phyloP scores from a whole-genome alignment of 1,139 yeast genomes.

The Yamadazyma jaroonii region DNA sequence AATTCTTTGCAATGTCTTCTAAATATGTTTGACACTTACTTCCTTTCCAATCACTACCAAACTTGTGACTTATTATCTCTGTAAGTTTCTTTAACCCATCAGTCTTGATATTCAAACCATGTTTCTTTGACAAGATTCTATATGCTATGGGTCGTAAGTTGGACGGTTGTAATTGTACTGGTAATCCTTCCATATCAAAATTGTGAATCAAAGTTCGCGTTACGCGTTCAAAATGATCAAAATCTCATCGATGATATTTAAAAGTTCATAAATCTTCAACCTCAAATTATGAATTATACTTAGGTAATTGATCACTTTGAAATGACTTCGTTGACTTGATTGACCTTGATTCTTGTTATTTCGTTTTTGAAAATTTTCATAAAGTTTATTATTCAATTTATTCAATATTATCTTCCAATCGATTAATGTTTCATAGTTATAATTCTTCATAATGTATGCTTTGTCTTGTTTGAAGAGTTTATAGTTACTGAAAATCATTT shows the following conservation, averaged over 20 bases:
- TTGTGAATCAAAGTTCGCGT: conserved; percentile 1
- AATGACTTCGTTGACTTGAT: conserved; percentile 3
- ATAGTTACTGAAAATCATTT: conserved; percentile 6
- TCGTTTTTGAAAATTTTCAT: conserved; percentile 9
- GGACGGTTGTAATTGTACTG: conserved; percentile 73
- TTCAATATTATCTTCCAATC: conserved; percentile 12
- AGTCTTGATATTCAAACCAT: conserved; percentile 85
- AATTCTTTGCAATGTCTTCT: conserved; percentile 74
- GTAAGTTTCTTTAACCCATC: conserved; percentile 77
- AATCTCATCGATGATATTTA: conserved; percentile 10
- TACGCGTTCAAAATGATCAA: conserved; percentile 14
- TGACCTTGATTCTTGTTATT: background rate
- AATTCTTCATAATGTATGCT: conserved; percentile 6
- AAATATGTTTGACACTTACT: conserved; percentile 62
- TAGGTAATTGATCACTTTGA: conserved; percentile 5
- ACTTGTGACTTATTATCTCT: conserved; percentile 65
- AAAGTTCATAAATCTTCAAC: conserved; percentile 3
- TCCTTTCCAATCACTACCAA: conserved; percentile 87
- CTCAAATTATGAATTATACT: conserved; percentile 7
- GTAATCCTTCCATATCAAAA: conserved; percentile 33
- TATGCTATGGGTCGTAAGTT: conserved; percentile 90
- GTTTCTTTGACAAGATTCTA: conserved; percentile 83
- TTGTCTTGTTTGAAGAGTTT: conserved; percentile 9
- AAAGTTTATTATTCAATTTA: conserved; percentile 11
- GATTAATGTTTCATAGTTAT: conserved; percentile 11